Conservation (phyloP, 2,329 filamentous ascomycete genomes). For the Botrytis porri region DNA sequence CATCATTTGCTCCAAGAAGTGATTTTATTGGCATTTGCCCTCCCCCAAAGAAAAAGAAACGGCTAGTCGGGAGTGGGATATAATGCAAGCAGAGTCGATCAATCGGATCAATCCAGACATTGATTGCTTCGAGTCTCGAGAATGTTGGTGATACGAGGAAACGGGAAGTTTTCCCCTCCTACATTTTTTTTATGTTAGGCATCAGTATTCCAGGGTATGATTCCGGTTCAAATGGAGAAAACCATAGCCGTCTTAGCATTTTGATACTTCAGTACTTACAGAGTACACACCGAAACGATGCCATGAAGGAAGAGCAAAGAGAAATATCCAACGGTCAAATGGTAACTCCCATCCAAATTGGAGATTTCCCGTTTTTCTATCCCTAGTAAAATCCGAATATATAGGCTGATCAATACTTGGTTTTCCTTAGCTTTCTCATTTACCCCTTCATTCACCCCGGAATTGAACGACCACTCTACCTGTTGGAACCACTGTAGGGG, state of each 20-base stretch:
- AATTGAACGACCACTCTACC: neutral
- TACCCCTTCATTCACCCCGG: neutral
- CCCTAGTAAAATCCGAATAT: neutral
- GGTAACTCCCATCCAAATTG: neutral
- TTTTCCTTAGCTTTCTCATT: neutral
- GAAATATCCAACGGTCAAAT: neutral
- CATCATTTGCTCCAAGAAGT: neutral
- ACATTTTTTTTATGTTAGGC: neutral
- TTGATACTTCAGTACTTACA: neutral
- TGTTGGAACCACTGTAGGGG: slow-evolving; percentile 4
- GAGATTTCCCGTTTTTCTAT: neutral
- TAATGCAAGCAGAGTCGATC: neutral
- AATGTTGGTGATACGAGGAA: neutral
- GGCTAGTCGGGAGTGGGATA: neutral
- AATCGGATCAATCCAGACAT: slow-evolving; percentile 6
- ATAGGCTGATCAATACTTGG: neutral
- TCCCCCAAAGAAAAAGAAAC: neutral
- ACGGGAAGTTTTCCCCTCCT: neutral
- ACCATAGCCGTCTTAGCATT: neutral
- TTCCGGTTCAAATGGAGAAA: neutral
- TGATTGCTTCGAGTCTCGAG: neutral
- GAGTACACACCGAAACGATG: neutral
- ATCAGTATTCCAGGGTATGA: neutral
- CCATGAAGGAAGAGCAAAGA: neutral
- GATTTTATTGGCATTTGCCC: neutral